Conservation (phyloP, 192 early-diverging fungal species). For the Obelidium mucronatum region DNA sequence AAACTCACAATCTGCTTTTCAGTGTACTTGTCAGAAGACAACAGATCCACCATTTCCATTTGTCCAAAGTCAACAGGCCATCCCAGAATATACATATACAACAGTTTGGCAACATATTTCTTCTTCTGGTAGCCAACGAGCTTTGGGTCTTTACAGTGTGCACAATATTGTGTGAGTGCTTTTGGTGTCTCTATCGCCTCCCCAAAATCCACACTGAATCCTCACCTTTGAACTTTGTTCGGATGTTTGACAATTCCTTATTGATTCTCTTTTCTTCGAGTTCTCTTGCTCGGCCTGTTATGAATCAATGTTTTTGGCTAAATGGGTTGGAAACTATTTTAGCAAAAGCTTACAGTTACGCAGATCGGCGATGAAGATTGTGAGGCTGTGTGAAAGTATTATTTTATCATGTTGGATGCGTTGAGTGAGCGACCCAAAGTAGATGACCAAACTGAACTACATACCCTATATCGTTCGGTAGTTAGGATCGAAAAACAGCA, state of each 20-base stretch:
- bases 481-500: too few relatives aligned
- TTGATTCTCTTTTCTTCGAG: conserved; percentile 98
- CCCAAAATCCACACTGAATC: not conserved
- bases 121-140: conserved; percentile 99
- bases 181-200: not conserved
- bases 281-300: conserved; percentile 93
- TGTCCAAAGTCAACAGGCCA: conserved; percentile 99
- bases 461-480: too few relatives aligned
- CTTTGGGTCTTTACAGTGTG: conserved; percentile 85
- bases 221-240: conserved; percentile 96
- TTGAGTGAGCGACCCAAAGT: too few relatives aligned
- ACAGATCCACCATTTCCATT: conserved; percentile 92
- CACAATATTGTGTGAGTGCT: not conserved
- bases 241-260: conserved; percentile 99
- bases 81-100: conserved; percentile 99
- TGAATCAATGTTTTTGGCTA: not conserved
- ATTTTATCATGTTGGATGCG: too few relatives aligned
- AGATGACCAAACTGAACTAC: too few relatives aligned
- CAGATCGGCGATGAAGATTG: conserved; percentile 97
- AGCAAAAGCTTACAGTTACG: conserved; percentile 98
- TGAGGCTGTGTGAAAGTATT: too few relatives aligned
- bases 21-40: conserved; percentile 89
- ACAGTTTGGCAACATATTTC: conserved; percentile 98
- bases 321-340: not conserved
- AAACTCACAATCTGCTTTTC: conserved; percentile 95